phyloP scores from a whole-genome alignment of 2,329 filamentous ascomycete species.

The Cercospora citrullina region DNA sequence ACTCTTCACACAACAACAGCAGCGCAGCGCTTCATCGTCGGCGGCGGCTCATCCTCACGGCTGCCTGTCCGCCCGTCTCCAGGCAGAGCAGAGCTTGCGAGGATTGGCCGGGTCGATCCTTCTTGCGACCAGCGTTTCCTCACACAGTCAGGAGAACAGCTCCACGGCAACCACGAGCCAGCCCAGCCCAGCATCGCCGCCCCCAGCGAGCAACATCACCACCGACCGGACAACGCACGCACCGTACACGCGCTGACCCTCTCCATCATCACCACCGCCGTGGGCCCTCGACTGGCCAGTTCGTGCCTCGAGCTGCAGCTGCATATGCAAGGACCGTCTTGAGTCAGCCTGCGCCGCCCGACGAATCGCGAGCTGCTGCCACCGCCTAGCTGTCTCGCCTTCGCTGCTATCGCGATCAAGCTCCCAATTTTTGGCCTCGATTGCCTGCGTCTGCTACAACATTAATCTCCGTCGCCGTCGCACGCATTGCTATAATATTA shows the following conservation, averaged over 20 bases:
- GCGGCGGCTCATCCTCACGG: background rate
- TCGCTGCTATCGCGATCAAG: constrained; percentile 8
- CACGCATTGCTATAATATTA: constrained; percentile 8
- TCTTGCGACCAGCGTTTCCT: background rate
- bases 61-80: background rate
- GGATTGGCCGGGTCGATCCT: background rate
- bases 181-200: background rate
- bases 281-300: background rate
- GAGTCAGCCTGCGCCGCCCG: constrained; percentile 15
- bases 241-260: background rate
- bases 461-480: background rate
- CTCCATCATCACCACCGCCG: background rate
- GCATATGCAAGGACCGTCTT: constrained; percentile 14
- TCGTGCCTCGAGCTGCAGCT: constrained; percentile 19
- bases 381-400: constrained; percentile 4
- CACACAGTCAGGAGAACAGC: background rate
- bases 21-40: background rate
- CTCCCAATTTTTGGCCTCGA: constrained; percentile 10
- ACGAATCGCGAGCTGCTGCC: constrained; percentile 15
- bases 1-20: background rate
- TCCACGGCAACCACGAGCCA: background rate
- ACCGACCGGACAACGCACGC: background rate
- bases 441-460: constrained; percentile 4
- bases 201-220: background rate
- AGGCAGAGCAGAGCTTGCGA: background rate